These are phyloP conservation scores for Sonneratia alba DNA, from an alignment of 345 rosid species.

Conservation along the genomic window DNA sequence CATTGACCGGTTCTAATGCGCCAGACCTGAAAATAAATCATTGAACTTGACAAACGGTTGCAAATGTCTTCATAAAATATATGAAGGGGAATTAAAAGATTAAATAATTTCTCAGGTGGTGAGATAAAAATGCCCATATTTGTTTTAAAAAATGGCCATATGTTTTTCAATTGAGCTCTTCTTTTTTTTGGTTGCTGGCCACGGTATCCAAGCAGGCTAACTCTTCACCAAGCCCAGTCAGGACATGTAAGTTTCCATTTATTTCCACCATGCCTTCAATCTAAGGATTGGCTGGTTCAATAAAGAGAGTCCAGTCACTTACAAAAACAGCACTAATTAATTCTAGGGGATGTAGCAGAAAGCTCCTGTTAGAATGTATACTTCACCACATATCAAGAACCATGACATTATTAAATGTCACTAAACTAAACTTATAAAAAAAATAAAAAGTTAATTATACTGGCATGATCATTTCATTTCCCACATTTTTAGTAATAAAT, in stretches of 20 bases:
- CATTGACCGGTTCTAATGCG: constrained; percentile 91
- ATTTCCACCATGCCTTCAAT: not conserved
- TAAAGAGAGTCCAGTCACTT: not conserved
- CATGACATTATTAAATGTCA: not conserved
- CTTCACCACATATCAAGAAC: not conserved
- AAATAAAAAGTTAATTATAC: not conserved
- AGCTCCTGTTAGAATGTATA: not conserved
- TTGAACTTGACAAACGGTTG: not conserved
- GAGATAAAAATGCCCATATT: not conserved
- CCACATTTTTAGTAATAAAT: no score
- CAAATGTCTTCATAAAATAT: not conserved
- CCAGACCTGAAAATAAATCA: constrained; percentile 62
- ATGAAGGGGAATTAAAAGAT: not conserved
- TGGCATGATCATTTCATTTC: not conserved
- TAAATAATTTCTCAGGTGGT: not conserved
- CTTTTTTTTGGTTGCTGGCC: no score
- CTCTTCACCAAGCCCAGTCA: not conserved
- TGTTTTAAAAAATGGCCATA: not conserved
- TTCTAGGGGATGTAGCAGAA: not conserved
- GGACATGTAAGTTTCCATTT: not conserved
- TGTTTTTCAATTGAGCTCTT: not conserved
- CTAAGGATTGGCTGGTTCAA: not conserved
- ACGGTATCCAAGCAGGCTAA: no score
- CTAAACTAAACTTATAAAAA: not conserved
- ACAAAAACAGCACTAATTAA: not conserved